Percentiles rank a stretch among this genome's conserved stretches.
phyloP scores from a whole-genome alignment of 352 stramenopile species.

The Pythium angustatum region DNA sequence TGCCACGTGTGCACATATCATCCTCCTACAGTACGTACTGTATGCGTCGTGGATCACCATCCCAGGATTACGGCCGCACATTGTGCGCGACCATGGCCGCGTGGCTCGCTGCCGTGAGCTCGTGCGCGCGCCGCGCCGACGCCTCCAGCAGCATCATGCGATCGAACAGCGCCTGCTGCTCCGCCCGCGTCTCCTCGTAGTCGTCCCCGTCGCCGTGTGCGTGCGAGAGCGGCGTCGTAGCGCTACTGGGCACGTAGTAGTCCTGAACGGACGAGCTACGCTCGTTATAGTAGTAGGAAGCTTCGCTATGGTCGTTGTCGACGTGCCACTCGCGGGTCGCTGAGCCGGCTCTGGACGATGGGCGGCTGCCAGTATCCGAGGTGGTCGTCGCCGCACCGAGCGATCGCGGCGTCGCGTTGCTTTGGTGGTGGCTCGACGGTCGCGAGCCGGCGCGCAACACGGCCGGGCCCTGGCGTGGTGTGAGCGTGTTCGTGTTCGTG shows the following conservation, averaged over 20 bases:
- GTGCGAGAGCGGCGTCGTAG: not conserved
- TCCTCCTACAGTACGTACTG: too few relatives aligned
- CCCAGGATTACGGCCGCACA: not conserved
- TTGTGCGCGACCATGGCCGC: constrained; percentile 5
- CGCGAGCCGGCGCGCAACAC: not conserved
- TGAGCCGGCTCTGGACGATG: not conserved
- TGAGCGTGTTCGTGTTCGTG: too few relatives aligned
- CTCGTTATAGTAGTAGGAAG: not conserved
- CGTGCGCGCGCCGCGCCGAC: constrained; percentile 11
- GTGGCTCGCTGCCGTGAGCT: constrained; percentile 15
- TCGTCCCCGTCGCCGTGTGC: not conserved
- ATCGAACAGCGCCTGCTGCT: constrained; percentile 17
- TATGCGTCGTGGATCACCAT: not conserved
- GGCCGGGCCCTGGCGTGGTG: not conserved
- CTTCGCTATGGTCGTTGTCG: too few relatives aligned
- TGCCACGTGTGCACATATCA: too few relatives aligned
- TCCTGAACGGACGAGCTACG: not conserved
- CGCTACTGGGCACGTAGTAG: not conserved
- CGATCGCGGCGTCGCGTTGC: not conserved
- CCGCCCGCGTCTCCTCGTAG: not conserved
- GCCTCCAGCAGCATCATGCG: constrained; percentile 17
- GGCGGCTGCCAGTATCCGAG: not conserved
- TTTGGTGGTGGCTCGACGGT: not conserved
- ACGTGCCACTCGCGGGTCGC: not conserved
- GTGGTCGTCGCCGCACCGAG: not conserved